Percentiles rank a stretch among this genome's conserved stretches.
These are phyloP conservation scores for Phoma sp. DNA, from an alignment of 2,329 filamentous ascomycete genomes.

Conservation along the genomic window DNA sequence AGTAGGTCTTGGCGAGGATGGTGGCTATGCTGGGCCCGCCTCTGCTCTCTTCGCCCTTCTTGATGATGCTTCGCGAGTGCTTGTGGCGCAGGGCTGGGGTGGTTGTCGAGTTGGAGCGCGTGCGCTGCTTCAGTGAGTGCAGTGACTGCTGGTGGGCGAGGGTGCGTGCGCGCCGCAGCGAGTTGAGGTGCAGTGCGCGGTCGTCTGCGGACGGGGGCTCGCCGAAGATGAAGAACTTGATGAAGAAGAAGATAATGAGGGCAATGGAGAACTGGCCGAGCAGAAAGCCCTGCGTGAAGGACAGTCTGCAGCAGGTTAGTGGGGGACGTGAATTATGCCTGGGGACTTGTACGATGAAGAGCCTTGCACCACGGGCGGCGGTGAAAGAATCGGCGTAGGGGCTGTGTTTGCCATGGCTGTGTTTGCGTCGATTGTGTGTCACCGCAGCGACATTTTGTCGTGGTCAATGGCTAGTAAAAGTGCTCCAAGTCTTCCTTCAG, in stretches of 20 bases:
- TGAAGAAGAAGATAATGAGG: constrained; percentile 89
- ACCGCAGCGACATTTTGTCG: constrained; percentile 5
- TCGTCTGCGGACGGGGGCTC: constrained; percentile 85
- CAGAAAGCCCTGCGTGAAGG: constrained; percentile 92
- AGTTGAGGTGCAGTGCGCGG: constrained; percentile 76
- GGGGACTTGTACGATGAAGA: constrained; percentile 23
- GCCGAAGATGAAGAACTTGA: constrained; percentile 99
- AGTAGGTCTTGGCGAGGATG: constrained; percentile 96
- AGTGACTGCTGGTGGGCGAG: constrained; percentile 65
- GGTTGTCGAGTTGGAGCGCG: constrained; percentile 45
- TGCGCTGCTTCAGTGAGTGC: constrained; percentile 35
- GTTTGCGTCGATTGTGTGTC: background rate
- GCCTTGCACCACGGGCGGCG: constrained; percentile 26
- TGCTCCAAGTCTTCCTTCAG: background rate
- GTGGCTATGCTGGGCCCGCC: constrained; percentile 86
- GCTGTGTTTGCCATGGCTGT: constrained; percentile 24
- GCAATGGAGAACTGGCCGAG: constrained; percentile 93
- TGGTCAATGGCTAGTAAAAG: background rate
- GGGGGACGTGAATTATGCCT: constrained; percentile 15
- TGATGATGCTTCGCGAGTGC: constrained; percentile 55
- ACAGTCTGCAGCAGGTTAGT: constrained; percentile 64
- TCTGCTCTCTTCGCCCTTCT: constrained; percentile 34
- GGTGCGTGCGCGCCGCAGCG: constrained; percentile 74
- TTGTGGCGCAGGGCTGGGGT: constrained; percentile 44
- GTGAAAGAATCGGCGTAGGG: constrained; percentile 14